A percentile compares a stretch with the other conserved stretches of the same genome.
phyloP scores from a whole-genome alignment of 345 rosid genomes.

The Erucastrum elatum region DNA sequence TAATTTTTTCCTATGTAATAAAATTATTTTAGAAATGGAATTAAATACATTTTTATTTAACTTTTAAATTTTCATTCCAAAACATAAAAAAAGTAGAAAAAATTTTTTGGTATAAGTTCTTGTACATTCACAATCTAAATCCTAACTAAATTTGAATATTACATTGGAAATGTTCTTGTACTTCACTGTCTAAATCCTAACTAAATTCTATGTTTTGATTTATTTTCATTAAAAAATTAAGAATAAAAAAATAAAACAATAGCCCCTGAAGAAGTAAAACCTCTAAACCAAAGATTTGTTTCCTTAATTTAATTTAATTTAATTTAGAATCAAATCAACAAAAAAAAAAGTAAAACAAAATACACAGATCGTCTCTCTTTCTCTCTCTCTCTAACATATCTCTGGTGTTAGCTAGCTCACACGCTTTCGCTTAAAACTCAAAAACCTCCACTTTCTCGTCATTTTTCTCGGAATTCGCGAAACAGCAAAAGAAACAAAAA shows the following conservation, averaged over 20 bases:
- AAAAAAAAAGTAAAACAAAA: not conserved
- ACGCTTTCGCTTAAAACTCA: slow-evolving; percentile 45
- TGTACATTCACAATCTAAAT: too few relatives aligned
- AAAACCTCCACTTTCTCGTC: slow-evolving; percentile 45
- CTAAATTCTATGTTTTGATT: not conserved
- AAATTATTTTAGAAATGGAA: too few relatives aligned
- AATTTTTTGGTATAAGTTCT: too few relatives aligned
- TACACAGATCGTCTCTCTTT: slow-evolving; percentile 8
- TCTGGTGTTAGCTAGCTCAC: slow-evolving; percentile 39
- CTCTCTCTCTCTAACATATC: not conserved
- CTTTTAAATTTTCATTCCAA: too few relatives aligned
- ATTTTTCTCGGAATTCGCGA: slow-evolving; percentile 40
- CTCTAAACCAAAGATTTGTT: slow-evolving; percentile 6
- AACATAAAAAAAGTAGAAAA: too few relatives aligned
- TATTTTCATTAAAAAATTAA: not conserved
- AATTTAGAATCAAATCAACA: not conserved
- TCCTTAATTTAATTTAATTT: not conserved
- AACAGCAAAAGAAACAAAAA: slow-evolving; percentile 11
- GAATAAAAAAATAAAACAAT: not conserved
- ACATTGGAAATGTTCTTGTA: not conserved
- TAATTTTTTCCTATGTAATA: too few relatives aligned
- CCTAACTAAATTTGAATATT: too few relatives aligned
- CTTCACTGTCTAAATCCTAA: slow-evolving; percentile 17
- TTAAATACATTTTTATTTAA: too few relatives aligned
- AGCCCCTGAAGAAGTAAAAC: slow-evolving; percentile 1